Conservation (phyloP, 1,284 basidiomycete genomes). For the Naganishia sp. region DNA sequence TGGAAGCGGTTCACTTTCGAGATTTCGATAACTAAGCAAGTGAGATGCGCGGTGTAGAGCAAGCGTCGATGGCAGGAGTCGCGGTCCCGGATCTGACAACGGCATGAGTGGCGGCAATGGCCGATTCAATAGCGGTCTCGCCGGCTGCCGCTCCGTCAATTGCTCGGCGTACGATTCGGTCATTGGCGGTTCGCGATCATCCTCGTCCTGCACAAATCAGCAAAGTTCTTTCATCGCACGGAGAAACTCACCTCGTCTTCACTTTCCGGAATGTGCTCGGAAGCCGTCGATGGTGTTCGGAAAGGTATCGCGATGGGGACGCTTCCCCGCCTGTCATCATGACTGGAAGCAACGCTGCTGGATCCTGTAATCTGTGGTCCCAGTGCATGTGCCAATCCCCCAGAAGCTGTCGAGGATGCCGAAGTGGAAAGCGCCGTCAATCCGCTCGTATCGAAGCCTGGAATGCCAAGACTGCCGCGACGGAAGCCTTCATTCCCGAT, state of each 20-base stretch:
- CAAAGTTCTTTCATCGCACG: not conserved
- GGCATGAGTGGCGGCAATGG: constrained; percentile 52
- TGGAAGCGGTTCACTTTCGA: constrained; percentile 51
- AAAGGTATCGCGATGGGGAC: constrained; percentile 46
- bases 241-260: constrained; percentile 37
- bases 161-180: constrained; percentile 19
- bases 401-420: constrained; percentile 14
- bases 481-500: constrained; percentile 31
- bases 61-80: constrained; percentile 50
- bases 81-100: constrained; percentile 53
- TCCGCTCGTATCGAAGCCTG: constrained; percentile 26
- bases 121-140: constrained; percentile 32
- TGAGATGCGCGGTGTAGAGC: constrained; percentile 53
- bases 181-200: constrained; percentile 9
- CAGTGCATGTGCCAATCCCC: constrained; percentile 16
- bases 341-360: constrained; percentile 5
- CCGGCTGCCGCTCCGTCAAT: not conserved
- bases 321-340: constrained; percentile 41
- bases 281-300: constrained; percentile 23
- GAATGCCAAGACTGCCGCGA: constrained; percentile 28
- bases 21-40: constrained; percentile 48
- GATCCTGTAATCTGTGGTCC: constrained; percentile 25
- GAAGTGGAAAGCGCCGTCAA: constrained; percentile 10
- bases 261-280: constrained; percentile 35
- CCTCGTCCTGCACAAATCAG: constrained; percentile 1